Evolutionary conservation across 2,329 filamentous ascomycete species (phyloP).

Genomic region (Lachnellula cervina): DNA sequence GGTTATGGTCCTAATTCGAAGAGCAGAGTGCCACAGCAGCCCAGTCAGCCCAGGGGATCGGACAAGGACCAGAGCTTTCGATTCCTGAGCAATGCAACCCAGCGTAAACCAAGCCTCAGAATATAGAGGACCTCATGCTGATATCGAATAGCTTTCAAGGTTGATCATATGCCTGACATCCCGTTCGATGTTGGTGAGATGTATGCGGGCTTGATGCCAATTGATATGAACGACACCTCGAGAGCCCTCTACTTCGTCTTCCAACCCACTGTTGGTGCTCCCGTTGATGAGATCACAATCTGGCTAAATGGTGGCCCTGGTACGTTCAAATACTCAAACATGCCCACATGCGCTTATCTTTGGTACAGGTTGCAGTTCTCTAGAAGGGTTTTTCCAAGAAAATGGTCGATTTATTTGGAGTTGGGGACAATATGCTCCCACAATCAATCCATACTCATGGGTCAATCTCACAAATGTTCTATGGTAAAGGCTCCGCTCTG

Average conservation of each 20-base stretch:
- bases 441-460: constrained; percentile 30
- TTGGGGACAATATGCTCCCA: constrained; percentile 22
- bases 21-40: neutral
- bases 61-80: constrained; percentile 2
- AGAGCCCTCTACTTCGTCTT: constrained; percentile 47
- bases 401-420: constrained; percentile 34
- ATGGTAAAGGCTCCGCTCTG: constrained; percentile 16
- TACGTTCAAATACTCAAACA: neutral
- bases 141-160: constrained; percentile 16
- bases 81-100: constrained; percentile 10
- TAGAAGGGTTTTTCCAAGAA: constrained; percentile 34
- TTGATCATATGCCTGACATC: constrained; percentile 20
- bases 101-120: neutral
- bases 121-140: neutral
- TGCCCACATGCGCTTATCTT: constrained; percentile 34
- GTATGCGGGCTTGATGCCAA: constrained; percentile 42
- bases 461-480: constrained; percentile 39
- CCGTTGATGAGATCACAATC: constrained; percentile 43
- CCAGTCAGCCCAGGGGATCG: neutral
- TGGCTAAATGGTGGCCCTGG: constrained; percentile 48
- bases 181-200: constrained; percentile 24
- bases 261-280: constrained; percentile 43
- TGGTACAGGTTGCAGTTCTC: constrained; percentile 41
- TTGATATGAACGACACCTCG: constrained; percentile 40
- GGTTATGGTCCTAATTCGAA: constrained; percentile 5